Conservation (phyloP, 345 rosid species). For the Eucalyptus globulus region DNA sequence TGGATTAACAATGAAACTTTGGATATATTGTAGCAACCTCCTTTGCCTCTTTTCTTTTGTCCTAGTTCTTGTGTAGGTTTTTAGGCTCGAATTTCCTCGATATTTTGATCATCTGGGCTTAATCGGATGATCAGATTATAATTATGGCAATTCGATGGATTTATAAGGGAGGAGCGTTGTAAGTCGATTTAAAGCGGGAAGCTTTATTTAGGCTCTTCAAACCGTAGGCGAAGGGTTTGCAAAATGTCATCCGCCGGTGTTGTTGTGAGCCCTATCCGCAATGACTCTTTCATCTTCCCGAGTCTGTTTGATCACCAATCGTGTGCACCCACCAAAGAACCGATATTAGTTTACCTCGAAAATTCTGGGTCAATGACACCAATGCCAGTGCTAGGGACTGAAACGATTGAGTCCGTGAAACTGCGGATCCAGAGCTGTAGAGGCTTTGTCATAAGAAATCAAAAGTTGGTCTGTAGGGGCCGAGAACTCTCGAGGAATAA, state of each 20-base stretch:
- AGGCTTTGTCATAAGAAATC: conserved; percentile 65
- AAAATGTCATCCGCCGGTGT: conserved; percentile 57
- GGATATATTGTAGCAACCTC: neutral
- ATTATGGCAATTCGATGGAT: neutral
- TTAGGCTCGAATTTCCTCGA: neutral
- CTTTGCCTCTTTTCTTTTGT: neutral
- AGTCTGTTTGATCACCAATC: conserved; percentile 1
- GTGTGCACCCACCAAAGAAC: conserved; percentile 17
- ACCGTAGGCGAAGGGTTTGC: neutral
- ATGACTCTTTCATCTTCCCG: conserved; percentile 5
- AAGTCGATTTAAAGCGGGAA: neutral
- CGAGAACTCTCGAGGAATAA: conserved; percentile 54
- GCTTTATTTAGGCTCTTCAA: neutral
- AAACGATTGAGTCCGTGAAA: conserved; percentile 64
- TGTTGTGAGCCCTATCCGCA: conserved; percentile 20
- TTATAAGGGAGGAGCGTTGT: neutral
- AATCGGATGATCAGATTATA: neutral
- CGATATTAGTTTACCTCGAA: conserved; percentile 31
- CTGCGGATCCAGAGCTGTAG: conserved; percentile 49
- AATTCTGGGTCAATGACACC: conserved; percentile 30
- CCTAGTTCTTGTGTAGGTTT: neutral
- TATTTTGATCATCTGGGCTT: neutral
- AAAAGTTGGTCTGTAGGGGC: conserved; percentile 64
- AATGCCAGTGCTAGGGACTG: conserved; percentile 44
- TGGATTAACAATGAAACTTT: neutral